A percentile compares a stretch with the other conserved stretches of the same genome.
Conservation (phyloP, 2,329 filamentous ascomycete genomes). For the Elsinoe perseae region DNA sequence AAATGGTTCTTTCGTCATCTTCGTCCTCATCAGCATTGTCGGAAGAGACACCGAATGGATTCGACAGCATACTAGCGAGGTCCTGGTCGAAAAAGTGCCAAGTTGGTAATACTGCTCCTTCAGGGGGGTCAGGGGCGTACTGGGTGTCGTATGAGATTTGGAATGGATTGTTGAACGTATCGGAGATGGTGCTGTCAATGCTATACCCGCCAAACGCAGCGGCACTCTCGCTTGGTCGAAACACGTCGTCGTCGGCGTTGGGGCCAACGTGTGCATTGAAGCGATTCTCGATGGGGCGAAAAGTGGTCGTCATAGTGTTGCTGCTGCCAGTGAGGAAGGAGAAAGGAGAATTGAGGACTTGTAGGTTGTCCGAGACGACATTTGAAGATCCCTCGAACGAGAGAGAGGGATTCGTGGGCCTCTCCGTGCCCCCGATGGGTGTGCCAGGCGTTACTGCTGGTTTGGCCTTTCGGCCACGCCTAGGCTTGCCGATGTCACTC, state of each 20-base stretch:
- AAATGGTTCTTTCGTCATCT: constrained; percentile 25
- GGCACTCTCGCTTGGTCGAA: neutral
- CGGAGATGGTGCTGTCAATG: neutral
- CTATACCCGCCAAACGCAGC: neutral
- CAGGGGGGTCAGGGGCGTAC: constrained; percentile 14
- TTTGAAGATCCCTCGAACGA: neutral
- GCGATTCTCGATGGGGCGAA: neutral
- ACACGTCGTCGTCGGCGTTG: neutral
- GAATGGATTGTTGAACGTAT: constrained; percentile 3
- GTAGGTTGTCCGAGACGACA: constrained; percentile 20
- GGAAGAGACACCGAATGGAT: constrained; percentile 25
- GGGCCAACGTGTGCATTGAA: neutral
- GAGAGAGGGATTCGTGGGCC: neutral
- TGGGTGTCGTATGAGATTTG: constrained; percentile 15
- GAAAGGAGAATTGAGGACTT: constrained; percentile 20
- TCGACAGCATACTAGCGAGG: constrained; percentile 17
- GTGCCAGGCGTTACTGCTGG: constrained; percentile 11
- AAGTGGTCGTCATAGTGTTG: neutral
- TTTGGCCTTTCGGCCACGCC: constrained; percentile 11
- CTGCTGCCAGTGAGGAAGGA: constrained; percentile 6
- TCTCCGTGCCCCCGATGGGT: neutral
- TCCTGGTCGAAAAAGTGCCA: constrained; percentile 21
- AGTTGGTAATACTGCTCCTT: constrained; percentile 10
- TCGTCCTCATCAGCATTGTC: constrained; percentile 24
- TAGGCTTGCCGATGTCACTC: constrained; percentile 24